Evolutionary conservation across 1,139 yeast genomes (phyloP), one percentile per base, ranked within the genome.

Genomic region (Hyphopichia buzzinii): DNA sequence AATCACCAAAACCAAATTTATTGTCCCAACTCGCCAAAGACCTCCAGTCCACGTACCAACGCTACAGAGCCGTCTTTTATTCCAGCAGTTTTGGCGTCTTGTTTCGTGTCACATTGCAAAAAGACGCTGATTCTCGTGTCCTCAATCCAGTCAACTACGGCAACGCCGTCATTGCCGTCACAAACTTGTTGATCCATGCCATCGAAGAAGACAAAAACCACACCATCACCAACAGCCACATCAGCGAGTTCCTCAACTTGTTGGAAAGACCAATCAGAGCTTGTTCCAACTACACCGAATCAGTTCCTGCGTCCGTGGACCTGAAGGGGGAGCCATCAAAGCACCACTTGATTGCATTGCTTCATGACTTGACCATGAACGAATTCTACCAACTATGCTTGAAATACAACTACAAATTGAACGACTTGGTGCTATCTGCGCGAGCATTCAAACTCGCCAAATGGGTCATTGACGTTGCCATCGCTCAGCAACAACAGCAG

Each of bases 391-490:
- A 78, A 42, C 67, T 83, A 31, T 82, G 85, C 33, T 60, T 82
- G 33, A 74, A 74, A 45, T 83, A 80, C 52, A 81, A 81, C 51
- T 73, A 69, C 36, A 69, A 78, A 38, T 60, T 84, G 44, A 80
- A 80, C 52, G 89, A 82, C 48, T 72, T 83, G 44, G 71, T 77
- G 25, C 62, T 84, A 35, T 72, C 77, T 39, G 77, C 82, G 6
- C 76, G 78, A 38, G 84, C 83, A 10, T 79, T 78, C 47, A 77
- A 77, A 45, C 64, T 83, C 46, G 87, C 88, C 17, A 81, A 81
- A 50, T 77, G 86, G 81, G 84, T 83, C 15, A 71, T 81, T 37
- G 88, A 82, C 48, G 74, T 73, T 31, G 83, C 82, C n/a, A 66
- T 77, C 36, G 79, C 79, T 31, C 74, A 72, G 45, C 75, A 71